phyloP scores from a whole-genome alignment of 306 rosid species.

The Pueraria montana region DNA sequence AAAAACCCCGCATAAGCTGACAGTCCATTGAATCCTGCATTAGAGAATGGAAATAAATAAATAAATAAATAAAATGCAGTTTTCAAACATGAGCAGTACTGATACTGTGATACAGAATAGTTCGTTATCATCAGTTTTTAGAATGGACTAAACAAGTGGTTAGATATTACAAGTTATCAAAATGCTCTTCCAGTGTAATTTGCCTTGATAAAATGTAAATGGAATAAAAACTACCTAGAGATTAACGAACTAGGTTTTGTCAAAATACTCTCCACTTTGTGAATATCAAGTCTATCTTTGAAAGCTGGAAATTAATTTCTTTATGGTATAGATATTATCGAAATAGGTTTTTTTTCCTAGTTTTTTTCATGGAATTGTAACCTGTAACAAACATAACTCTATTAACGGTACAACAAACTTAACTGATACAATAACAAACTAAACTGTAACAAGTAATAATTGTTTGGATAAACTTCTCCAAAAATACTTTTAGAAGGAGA shows the following conservation, averaged over 20 bases:
- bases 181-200: not conserved
- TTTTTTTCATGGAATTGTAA: not conserved
- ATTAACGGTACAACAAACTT: not conserved
- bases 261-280: not conserved
- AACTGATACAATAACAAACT: not conserved
- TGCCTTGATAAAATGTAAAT: not conserved
- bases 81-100: no score
- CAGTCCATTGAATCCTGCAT: slow-evolving; percentile 70
- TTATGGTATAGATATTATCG: not conserved
- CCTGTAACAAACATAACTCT: not conserved
- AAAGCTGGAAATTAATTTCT: no score
- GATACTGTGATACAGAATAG: not conserved
- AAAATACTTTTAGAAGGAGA: no score
- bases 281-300: not conserved
- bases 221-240: not conserved
- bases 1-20: slow-evolving; percentile 81
- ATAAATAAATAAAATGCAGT: not conserved
- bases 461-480: no score
- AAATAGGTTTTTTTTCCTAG: not conserved
- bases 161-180: not conserved
- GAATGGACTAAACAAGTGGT: not conserved
- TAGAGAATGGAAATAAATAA: not conserved
- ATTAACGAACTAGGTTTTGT: not conserved
- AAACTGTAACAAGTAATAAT: not conserved
- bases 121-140: not conserved